Base-by-base conservation (phyloP, 108 stramenopile genomes). In the Hondaea fermentalgiana region DNA sequence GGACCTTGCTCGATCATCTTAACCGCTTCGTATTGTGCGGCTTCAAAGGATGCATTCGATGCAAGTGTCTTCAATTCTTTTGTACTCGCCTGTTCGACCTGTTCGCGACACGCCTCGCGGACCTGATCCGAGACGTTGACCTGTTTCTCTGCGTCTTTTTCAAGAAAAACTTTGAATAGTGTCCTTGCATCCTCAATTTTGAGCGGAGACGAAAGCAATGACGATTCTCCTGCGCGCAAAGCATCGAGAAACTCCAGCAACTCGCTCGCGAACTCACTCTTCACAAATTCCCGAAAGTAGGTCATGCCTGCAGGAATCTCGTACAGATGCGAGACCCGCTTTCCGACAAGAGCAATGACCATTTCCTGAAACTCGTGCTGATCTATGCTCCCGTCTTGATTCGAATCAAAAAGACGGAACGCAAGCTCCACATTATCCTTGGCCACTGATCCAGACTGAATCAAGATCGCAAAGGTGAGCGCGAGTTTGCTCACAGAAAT, bases 351-450 rank as follows among this genome's bases (percentile, higher is more conserved):
- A 12, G 76, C 45, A 83, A 53, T 53, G n/a, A 83, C 28, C 76
- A 83, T 83, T 0, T 53, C 45, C n/a, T 83, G 45, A 12, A 83
- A 83, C 76, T 83, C 49, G 12, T 53, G n/a, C 28, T 83, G 45
- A 4, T 47, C 45, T 6, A 83, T 83, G 49, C 51, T 83, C 12
- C 17, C 76, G 51, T 83, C 76, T 47, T 83, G 76, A 23, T 83
- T 53, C n/a, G 76, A 47, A 23, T 83, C 76, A 83, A 83, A 83
- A 21, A 83, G 51, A 55, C 76, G 76, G 49, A 83, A 83, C 19
- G 76, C 76, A 6, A 83, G 76, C 76, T 83, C 76, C n/a, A 83
- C 76, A 4, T 83, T 83, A 23, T 83, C 76, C n/a, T 47, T 21
- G 12, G 76, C 76, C n/a, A 83, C 51, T 12, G 76, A 53, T 17